Base-by-base conservation (phyloP, 2,329 filamentous ascomycete species). In the Diaporthe ilicicola region DNA sequence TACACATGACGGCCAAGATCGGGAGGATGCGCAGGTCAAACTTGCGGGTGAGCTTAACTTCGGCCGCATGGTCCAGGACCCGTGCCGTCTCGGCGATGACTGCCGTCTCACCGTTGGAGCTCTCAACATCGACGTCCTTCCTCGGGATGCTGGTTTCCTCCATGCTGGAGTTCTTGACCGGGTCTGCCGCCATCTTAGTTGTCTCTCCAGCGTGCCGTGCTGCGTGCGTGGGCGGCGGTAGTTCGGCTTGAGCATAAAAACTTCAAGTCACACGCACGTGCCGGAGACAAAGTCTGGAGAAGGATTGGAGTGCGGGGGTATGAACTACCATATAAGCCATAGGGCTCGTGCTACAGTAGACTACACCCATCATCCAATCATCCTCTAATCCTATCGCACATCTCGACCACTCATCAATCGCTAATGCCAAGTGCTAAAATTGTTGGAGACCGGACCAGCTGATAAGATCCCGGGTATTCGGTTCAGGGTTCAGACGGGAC, bases 11-110 rank as follows among this genome's bases (percentile, higher is more conserved):
- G 66, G 83, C 82, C 50, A 85, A 73, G 19, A 84, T 78, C 1
- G 84, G 84, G 55, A 85, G 72, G 22, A 85, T 73, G 50, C 83
- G 81, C 19, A 82, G 76, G 73, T 85, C 84, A 67, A 85, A 84
- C 72, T 83, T 84, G 71, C 82, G 81, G 73, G 82, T 83, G 24
- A 85, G 77, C n/a, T 79, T 80, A 70, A 78, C 79, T 73, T 85
- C 83, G n/a, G 83, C 81, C 46, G 76, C 76, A 24, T 76, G 74
- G 75, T 85, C 82, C 42, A 84, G 68, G 50, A 80, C 74, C 1
- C 76, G 75, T 10, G 76, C 77, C 39, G 76, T 77, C 50, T 79
- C 79, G 62, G 70, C 68, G 27, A 69, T 59, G 12, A 75, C 76
- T n/a, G 66, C 70, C 19, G 74, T 12, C 24, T 74, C 73, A 44